Base-by-base conservation (phyloP, 139 green algal genomes). In the Chlamydomonas incerta region DNA sequence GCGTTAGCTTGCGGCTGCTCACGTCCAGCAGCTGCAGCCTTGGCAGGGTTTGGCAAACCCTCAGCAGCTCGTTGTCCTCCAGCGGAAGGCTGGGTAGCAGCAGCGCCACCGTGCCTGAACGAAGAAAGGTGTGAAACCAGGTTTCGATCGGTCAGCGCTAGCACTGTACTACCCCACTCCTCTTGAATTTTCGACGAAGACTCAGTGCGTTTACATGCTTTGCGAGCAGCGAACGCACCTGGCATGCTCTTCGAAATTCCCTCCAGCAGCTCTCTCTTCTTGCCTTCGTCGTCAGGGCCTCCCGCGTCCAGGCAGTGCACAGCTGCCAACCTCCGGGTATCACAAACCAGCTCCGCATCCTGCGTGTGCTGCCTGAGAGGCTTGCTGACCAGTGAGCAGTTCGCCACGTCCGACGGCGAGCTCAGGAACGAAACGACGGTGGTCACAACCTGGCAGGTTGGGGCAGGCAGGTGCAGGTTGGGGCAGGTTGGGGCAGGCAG, bases 1-100 rank as follows among this genome's bases (percentile, higher is more conserved):
- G 81, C 9, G 87, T 87, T 28, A 96, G 79, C 79, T 96, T 96
- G 58, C 91, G 88, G 72, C 90, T 93, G 18, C 91, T 74, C 21
- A 96, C 85, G 68, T 91, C 77, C 29, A 96, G 81, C 3, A 75
- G 28, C 10, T 68, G 37, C 28, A 96, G 81, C 13, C 57, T 33
- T 0, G 79, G 80, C 26, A 96, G 81, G 11, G 41, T 34, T 34
- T 0, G 3, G 3, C 8, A 87, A 33, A 9, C 89, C 33, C 37
- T 5, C 23, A 33, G 31, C 21, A 95, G 33, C 37, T 95, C 92
- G 18, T 3, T 33, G 52, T 95, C 87, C 80, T 93, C 90, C 29
- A 96, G 47, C 1, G 88, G 80, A 18, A 74, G 50, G 55, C 82
- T 82, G 0, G 81, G 82, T 24, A 96, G 72, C 77, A 92, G 81